Evolutionary conservation across 2,329 filamentous ascomycete genomes (phyloP).

Genomic region (Botryosphaeria agaves): DNA sequence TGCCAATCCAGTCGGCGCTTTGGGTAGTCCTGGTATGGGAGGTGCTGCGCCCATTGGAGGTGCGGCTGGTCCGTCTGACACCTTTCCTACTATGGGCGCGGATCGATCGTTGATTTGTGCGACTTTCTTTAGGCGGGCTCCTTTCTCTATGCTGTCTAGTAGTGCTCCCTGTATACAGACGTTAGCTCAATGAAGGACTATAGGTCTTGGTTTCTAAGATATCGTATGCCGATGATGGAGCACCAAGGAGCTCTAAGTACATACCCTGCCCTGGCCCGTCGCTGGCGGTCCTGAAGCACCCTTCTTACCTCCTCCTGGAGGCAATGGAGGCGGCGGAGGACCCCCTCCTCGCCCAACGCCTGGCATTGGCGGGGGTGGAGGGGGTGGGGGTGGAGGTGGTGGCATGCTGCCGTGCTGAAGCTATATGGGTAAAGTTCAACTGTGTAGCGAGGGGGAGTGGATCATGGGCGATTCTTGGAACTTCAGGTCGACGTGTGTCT

Average conservation of each 20-base stretch:
- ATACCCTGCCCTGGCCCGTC: constrained; percentile 43
- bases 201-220: too few species aligned
- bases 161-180: constrained; percentile 60
- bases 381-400: constrained; percentile 53
- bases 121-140: constrained; percentile 59
- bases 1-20: constrained; percentile 46
- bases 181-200: too few species aligned
- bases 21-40: constrained; percentile 52
- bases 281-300: constrained; percentile 40
- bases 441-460: too few species aligned
- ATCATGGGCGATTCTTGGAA: too few species aligned
- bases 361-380: constrained; percentile 42
- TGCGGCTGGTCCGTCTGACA: constrained; percentile 37
- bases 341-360: constrained; percentile 36
- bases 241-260: constrained; percentile 20
- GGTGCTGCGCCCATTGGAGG: constrained; percentile 59
- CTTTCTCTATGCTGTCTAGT: constrained; percentile 75
- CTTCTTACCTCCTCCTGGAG: constrained; percentile 36
- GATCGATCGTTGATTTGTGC: constrained; percentile 83
- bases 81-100: constrained; percentile 49
- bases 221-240: too few species aligned
- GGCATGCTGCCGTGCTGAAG: constrained; percentile 9
- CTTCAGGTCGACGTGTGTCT: too few species aligned
- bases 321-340: constrained; percentile 47
- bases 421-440: constrained; percentile 1